phyloP scores from a whole-genome alignment of 2,329 filamentous ascomycete genomes.

The Colletotrichum shisoi region DNA sequence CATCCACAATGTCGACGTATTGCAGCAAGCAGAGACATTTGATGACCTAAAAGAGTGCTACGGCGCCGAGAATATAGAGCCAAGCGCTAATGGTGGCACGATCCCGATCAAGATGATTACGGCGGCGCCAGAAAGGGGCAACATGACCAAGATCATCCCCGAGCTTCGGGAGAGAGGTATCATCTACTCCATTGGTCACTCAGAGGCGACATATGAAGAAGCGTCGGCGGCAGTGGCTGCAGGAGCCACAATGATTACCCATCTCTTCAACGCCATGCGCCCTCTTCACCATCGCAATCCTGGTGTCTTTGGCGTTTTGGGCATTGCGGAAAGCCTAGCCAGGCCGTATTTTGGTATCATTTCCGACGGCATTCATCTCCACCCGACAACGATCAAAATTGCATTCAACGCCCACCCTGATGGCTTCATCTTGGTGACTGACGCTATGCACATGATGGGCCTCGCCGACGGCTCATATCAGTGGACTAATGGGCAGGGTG shows the following conservation, averaged over 20 bases:
- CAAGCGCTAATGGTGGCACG: slow-evolving; percentile 45
- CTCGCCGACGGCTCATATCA: slow-evolving; percentile 83
- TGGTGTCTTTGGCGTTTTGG: slow-evolving; percentile 86
- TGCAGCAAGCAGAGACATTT: slow-evolving; percentile 70
- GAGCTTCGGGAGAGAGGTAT: slow-evolving; percentile 72
- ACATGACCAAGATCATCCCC: slow-evolving; percentile 73
- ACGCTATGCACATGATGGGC: slow-evolving; percentile 88
- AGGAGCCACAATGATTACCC: slow-evolving; percentile 88
- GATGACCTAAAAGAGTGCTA: slow-evolving; percentile 75
- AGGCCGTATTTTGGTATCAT: slow-evolving; percentile 89
- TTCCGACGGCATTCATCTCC: slow-evolving; percentile 87
- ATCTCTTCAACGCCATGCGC: slow-evolving; percentile 93
- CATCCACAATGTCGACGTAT: slow-evolving; percentile 78
- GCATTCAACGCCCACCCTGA: slow-evolving; percentile 85
- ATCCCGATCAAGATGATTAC: slow-evolving; percentile 79
- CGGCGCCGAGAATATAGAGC: slow-evolving; percentile 71
- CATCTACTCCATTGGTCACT: slow-evolving; percentile 83
- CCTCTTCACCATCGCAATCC: slow-evolving; percentile 91
- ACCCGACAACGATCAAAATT: slow-evolving; percentile 87
- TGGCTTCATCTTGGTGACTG: slow-evolving; percentile 88
- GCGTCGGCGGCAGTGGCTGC: slow-evolving; percentile 74
- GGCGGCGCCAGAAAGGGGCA: slow-evolving; percentile 80
- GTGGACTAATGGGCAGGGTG: slow-evolving; percentile 77
- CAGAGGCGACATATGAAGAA: slow-evolving; percentile 85
- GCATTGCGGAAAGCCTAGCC: slow-evolving; percentile 64